A percentile compares a stretch with the other conserved stretches of the same genome.
phyloP scores from a whole-genome alignment of 495 filamentous ascomycete species.

The Penicillium mononematosum region DNA sequence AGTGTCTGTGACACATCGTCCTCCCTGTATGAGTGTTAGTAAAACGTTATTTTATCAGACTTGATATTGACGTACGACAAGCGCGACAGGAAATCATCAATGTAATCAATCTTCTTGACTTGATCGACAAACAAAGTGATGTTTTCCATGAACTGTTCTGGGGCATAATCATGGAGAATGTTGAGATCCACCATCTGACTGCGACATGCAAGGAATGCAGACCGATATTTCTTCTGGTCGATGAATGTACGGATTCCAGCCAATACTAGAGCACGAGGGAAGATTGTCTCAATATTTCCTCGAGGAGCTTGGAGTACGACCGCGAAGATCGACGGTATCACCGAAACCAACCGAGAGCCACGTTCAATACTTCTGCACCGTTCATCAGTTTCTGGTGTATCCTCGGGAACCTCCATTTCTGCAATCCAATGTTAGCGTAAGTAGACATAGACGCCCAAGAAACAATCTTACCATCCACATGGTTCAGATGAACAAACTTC shows the following conservation, averaged over 20 bases:
- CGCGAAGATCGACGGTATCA: slow-evolving; percentile 81
- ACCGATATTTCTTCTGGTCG: slow-evolving; percentile 72
- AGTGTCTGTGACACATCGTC: slow-evolving; percentile 94
- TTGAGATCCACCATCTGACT: slow-evolving; percentile 97
- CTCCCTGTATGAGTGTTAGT: slow-evolving; percentile 54
- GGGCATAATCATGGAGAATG: slow-evolving; percentile 90
- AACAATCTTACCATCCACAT: slow-evolving; percentile 56
- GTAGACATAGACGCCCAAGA: not conserved
- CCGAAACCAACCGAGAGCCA: slow-evolving; percentile 80
- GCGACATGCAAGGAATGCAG: slow-evolving; percentile 82
- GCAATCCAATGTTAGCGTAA: slow-evolving; percentile 8
- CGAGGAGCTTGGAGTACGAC: slow-evolving; percentile 89
- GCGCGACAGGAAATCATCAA: slow-evolving; percentile 90
- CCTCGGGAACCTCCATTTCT: slow-evolving; percentile 78
- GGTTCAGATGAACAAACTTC: slow-evolving; percentile 85
- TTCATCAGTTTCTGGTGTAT: slow-evolving; percentile 90
- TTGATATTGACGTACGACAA: slow-evolving; percentile 61
- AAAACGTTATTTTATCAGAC: not conserved
- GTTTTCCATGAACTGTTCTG: slow-evolving; percentile 75
- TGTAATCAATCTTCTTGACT: slow-evolving; percentile 76
- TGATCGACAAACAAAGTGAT: slow-evolving; percentile 80
- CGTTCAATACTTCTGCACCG: slow-evolving; percentile 90
- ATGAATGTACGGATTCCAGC: slow-evolving; percentile 81
- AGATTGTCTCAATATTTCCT: slow-evolving; percentile 95
- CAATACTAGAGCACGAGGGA: slow-evolving; percentile 85